Base-by-base conservation (phyloP, 1,139 yeast species). In the Protomyces macrosporus region DNA sequence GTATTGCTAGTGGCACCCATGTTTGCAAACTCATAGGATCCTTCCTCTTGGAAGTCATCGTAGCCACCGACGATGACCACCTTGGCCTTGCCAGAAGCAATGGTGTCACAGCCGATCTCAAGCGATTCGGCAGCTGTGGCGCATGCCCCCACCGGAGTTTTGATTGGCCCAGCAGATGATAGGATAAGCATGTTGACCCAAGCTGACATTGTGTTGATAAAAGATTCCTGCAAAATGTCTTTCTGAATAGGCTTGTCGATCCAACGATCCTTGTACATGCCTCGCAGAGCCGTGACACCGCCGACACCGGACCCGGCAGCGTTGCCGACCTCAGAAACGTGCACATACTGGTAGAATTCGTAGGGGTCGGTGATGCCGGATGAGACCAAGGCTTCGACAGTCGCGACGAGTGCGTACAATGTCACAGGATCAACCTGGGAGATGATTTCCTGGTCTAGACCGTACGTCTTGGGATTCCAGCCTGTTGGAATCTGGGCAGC, bases 241-340 rank as follows among this genome's bases (percentile, higher is more conserved):
- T 89, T 93, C 81, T 93, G 98, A 65, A 91, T 97, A 66, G 96
- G 97, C 77, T 82, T 82, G 75, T 93, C 98, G 71, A 84, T 81
- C 80, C 81, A 91, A 80, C 98, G 86, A 75, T 91, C 97, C 79
- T 84, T 90, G 82, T 90, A 93, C 98, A 93, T 93, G 72, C 97
- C 97, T 78, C 95, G 88, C 75, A 93, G 80, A 65, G 98, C 98
- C 71, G 87, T 77, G 70, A 91, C 95, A 86, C 98, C 98, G 79
- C 98, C 98, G 96, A 93, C 91, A 84, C 98, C 98, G 65, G 98
- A 90, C 81, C 98, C 98, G 61, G 97, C 88, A 82, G 98, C 90
- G 84, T 93, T 93, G 81, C 98, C 98, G 71, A 93, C 91, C 79
- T 93, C 98, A 60, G 98, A 90, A 68, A 93, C 95, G 77, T 93